phyloP scores from a whole-genome alignment of 306 rosid genomes.

The Cyamopsis tetragonoloba region DNA sequence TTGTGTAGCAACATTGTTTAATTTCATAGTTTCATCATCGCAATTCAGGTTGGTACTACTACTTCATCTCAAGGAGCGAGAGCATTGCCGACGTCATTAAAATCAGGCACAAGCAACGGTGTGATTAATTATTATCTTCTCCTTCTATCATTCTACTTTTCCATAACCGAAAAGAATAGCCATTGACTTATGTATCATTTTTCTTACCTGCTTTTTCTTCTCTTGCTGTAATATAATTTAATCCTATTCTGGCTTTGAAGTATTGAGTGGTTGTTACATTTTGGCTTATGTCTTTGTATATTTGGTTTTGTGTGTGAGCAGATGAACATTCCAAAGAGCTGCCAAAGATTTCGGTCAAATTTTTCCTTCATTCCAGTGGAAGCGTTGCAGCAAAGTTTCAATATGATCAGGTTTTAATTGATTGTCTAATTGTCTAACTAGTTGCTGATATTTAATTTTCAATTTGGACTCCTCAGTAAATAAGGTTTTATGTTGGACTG shows the following conservation, averaged over 20 bases:
- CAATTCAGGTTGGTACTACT: slow-evolving; percentile 39
- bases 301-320: slow-evolving; percentile 30
- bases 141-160: not conserved
- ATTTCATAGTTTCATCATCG: not conserved
- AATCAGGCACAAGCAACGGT: slow-evolving; percentile 42
- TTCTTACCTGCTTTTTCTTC: not conserved
- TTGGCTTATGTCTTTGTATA: slow-evolving; percentile 3
- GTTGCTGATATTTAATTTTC: not conserved
- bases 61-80: slow-evolving; percentile 30
- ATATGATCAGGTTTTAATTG: slow-evolving; percentile 69
- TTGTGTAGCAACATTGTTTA: not conserved
- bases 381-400: slow-evolving; percentile 70
- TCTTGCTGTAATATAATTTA: not conserved
- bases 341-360: slow-evolving; percentile 57
- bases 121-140: slow-evolving; percentile 11
- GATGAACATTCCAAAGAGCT: slow-evolving; percentile 41
- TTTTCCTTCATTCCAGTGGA: slow-evolving; percentile 76
- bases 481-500: slow-evolving; percentile 22
- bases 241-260: not conserved
- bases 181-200: not conserved
- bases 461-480: not conserved
- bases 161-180: not conserved
- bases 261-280: not conserved
- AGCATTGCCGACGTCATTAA: slow-evolving; percentile 39
- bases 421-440: not conserved